Percentiles rank a stretch among this genome's conserved stretches.
These are phyloP conservation scores for Rhizopogon sp. DNA, from an alignment of 768 basidiomycete genomes.

Conservation along the genomic window DNA sequence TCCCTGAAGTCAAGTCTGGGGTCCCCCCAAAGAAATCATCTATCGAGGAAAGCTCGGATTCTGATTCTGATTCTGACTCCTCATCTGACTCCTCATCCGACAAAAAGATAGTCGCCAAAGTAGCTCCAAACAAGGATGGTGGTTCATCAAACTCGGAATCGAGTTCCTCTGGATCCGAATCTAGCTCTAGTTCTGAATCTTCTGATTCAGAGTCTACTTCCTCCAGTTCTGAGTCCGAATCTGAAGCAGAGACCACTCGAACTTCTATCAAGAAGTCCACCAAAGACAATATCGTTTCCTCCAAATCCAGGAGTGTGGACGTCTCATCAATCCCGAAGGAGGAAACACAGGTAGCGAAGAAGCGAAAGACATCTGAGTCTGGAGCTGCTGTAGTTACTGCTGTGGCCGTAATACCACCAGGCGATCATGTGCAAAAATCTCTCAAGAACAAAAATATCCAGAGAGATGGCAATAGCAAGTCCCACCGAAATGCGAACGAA, in stretches of 20 bases:
- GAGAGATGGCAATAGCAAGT: slow-evolving; percentile 14
- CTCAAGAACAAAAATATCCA: background rate
- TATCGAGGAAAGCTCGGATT: slow-evolving; percentile 22
- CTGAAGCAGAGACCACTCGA: slow-evolving; percentile 5
- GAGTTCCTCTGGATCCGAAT: background rate
- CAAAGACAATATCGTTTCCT: background rate
- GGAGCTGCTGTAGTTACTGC: slow-evolving; percentile 47
- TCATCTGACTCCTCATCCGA: background rate
- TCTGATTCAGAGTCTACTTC: slow-evolving; percentile 11
- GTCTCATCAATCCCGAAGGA: slow-evolving; percentile 5
- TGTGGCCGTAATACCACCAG: slow-evolving; percentile 21
- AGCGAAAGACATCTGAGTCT: slow-evolving; percentile 48
- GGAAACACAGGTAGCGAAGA: slow-evolving; percentile 44
- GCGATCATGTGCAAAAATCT: background rate
- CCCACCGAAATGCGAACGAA: slow-evolving; percentile 40
- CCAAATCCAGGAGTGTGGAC: slow-evolving; percentile 18
- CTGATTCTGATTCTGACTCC: slow-evolving; percentile 14
- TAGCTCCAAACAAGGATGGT: background rate
- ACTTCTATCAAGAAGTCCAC: background rate
- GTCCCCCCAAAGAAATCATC: background rate
- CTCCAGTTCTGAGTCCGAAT: slow-evolving; percentile 1
- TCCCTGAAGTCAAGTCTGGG: background rate
- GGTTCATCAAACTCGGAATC: background rate
- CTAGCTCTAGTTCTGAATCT: slow-evolving; percentile 1
- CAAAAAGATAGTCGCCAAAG: background rate